Base-by-base conservation (phyloP, 176 grass and related monocot genomes). In the Eragrostis curvula region DNA sequence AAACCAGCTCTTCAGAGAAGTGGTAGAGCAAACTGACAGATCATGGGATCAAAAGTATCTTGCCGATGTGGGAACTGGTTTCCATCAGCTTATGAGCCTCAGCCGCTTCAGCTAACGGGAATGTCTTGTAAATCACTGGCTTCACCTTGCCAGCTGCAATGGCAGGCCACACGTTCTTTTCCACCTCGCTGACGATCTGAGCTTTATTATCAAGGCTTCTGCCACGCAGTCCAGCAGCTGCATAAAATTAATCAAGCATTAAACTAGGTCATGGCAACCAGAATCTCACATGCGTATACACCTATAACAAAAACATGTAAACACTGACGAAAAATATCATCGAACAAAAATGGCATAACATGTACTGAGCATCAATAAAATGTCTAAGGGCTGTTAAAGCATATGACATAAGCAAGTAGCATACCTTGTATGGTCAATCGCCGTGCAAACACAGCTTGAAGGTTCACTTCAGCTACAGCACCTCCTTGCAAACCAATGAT, bases 21-120 rank as follows among this genome's bases (percentile, higher is more conserved):
- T 3, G 27, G 51, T 8, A 77, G 8, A 14, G 24, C 39, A 21
- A 21, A 44, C 32, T 36, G 32, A n/a, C 44, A 50, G 2, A 63
- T 92, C 84, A 98, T 62, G 90, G 95, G 78, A 94, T 72, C 73
- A 95, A 62, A 27, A 94, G 73, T 93, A 98, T 98, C 67, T 98
- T 98, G 51, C 95, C 95, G 11, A 93, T 79, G 68, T 98, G 95
- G 56, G 81, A 43, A 74, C 95, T 94, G 51, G 53, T 71, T 80
- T 98, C 95, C 78, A 94, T 94, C 44, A 94, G 25, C 66, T 87
- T 89, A 73, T 98, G 95, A 76, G 95, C 95, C 65, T 94, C 88
- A 0, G 74, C 88, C 15, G 88, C 95, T 85, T 98, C 86, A 46
- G 78, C 88, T 71, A 98, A 86, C 8, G 86, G 86, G 60, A 93